Base-by-base conservation (phyloP, 257 asterid species). In the Penstemon davidsonii region DNA sequence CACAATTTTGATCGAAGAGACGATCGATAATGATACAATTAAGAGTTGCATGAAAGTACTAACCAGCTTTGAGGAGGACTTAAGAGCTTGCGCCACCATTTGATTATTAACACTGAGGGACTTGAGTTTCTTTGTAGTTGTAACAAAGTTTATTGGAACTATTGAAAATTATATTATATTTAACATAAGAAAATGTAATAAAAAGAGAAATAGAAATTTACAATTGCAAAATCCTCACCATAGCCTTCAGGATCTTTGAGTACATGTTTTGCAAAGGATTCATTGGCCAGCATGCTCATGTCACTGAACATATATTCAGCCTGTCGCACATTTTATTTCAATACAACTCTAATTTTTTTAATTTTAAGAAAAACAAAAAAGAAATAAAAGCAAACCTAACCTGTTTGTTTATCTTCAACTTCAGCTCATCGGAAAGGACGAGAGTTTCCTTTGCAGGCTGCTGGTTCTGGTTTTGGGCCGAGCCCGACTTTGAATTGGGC, bases 291-390 rank as follows among this genome's bases (percentile, higher is more conserved):
- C 83, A 94, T 79, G 82, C 99, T 91, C 96, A 89, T 86, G 74
- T 91, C 96, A 67, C 98, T 94, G 60, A 94, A 89, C 78, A 91
- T 94, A 69, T 91, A 94, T 67, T 94, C 99, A 59, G 91, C 97
- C 99, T 91, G 85, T 39, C 49, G 18, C 8, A 63, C 44, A 69
- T 41, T 66, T 39, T 10, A 40, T 9, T 42, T 41, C 8, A 18
- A 8, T 45, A 60, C 13, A 45, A 7, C 9, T 45, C 8, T 11
- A 8, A 7, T 15, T 15, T 15, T 15, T 15, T 15, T 15, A 47
- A 47, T 47, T 47, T 47, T 15, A 47, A 47, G 53, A 47, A 47
- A n/a, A 8, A 47, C 13, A 57, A 8, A 33, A 38, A 43, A 42
- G 8, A 45, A 61, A 8, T 6, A 3, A 59, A 36, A 39, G 5